Evolutionary conservation across 1,284 basidiomycete species (phyloP).

Genomic region (Malassezia obtusa): DNA sequence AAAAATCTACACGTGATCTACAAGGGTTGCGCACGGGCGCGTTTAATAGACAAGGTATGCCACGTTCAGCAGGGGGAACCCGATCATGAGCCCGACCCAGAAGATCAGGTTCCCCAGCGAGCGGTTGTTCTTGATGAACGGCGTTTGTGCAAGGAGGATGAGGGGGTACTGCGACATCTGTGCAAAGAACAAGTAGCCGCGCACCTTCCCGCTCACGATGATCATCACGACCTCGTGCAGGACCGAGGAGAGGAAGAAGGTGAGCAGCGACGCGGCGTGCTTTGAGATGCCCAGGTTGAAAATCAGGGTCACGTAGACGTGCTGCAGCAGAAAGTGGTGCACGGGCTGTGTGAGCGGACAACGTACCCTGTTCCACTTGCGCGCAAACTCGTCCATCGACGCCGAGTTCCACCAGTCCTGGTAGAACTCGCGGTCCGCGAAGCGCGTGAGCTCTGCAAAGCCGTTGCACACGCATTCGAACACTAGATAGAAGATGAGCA

Average conservation of each 20-base stretch:
- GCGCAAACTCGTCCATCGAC: conserved; percentile 79
- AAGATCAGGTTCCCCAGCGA: conserved; percentile 59
- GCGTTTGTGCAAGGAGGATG: conserved; percentile 60
- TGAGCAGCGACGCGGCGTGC: conserved; percentile 73
- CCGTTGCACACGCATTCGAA: conserved; percentile 77
- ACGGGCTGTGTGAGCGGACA: conserved; percentile 50
- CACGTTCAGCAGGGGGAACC: conserved; percentile 85
- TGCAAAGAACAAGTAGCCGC: conserved; percentile 45
- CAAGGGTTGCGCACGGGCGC: neutral
- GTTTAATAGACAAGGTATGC: conserved; percentile 52
- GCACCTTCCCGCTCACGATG: conserved; percentile 48
- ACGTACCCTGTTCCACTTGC: conserved; percentile 38
- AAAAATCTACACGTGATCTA: conserved; percentile 9
- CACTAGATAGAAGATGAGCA: conserved; percentile 48
- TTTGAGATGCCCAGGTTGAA: conserved; percentile 65
- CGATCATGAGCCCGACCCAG: conserved; percentile 72
- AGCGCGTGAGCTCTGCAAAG: conserved; percentile 65
- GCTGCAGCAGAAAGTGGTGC: conserved; percentile 82
- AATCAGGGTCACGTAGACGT: conserved; percentile 80
- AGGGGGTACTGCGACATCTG: conserved; percentile 85
- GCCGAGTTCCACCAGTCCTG: conserved; percentile 97
- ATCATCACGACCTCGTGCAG: conserved; percentile 95
- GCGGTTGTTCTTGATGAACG: conserved; percentile 26
- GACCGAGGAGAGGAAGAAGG: conserved; percentile 58
- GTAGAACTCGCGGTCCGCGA: conserved; percentile 92